Conservation (phyloP, 2,329 filamentous ascomycete genomes). For the Metarhizium robertsii region DNA sequence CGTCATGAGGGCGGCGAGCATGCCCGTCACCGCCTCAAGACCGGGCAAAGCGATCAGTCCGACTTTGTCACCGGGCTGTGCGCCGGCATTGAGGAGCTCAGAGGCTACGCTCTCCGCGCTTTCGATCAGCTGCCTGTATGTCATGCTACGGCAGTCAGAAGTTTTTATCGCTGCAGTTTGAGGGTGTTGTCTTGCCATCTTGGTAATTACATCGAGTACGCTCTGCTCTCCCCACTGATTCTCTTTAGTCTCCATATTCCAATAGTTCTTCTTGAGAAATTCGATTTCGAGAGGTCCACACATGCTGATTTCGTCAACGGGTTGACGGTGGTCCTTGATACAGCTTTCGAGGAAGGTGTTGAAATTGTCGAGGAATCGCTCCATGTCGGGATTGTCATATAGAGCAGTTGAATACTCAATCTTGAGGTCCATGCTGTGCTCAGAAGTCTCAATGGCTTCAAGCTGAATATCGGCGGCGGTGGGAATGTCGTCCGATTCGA, state of each 20-base stretch:
- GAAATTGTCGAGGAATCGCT: slow-evolving; percentile 18
- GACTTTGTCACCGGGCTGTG: slow-evolving; percentile 11
- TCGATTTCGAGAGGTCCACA: slow-evolving; percentile 14
- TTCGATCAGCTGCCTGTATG: slow-evolving; percentile 14
- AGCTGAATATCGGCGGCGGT: slow-evolving; percentile 15
- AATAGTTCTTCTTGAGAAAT: slow-evolving; percentile 11
- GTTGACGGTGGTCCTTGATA: slow-evolving; percentile 17
- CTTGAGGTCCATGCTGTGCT: slow-evolving; percentile 14
- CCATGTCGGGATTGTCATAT: slow-evolving; percentile 14
- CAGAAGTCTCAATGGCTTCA: slow-evolving; percentile 14
- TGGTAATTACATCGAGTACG: slow-evolving; percentile 9
- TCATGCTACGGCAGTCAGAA: slow-evolving; percentile 14
- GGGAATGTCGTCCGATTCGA: slow-evolving; percentile 15
- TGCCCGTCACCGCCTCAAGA: slow-evolving; percentile 13
- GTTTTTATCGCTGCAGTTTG: slow-evolving; percentile 14
- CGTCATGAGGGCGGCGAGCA: slow-evolving; percentile 13
- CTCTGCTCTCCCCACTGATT: slow-evolving; percentile 13
- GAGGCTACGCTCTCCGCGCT: slow-evolving; percentile 14
- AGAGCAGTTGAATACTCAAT: slow-evolving; percentile 15
- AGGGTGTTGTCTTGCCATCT: slow-evolving; percentile 14
- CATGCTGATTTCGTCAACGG: slow-evolving; percentile 14
- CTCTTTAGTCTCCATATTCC: slow-evolving; percentile 2
- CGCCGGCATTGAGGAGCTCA: slow-evolving; percentile 11
- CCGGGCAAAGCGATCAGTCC: slow-evolving; percentile 13
- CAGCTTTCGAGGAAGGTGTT: slow-evolving; percentile 15